phyloP scores from a whole-genome alignment of 2,329 filamentous ascomycete species.

The Capronia epimyces region DNA sequence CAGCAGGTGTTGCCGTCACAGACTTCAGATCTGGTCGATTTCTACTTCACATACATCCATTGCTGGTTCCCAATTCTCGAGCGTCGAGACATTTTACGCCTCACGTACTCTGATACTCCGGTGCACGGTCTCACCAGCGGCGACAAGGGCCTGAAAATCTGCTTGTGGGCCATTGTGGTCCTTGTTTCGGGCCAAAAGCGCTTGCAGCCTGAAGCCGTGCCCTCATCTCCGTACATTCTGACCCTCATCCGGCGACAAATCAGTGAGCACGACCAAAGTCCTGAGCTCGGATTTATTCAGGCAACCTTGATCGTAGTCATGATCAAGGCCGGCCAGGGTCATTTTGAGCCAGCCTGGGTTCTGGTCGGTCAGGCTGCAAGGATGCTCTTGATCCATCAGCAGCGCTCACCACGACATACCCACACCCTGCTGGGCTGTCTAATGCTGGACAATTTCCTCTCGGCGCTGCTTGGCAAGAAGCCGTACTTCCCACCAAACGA shows the following conservation, averaged over 20 bases:
- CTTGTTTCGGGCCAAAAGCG: constrained; percentile 36
- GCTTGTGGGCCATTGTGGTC: constrained; percentile 42
- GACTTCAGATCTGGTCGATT: constrained; percentile 49
- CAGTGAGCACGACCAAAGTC: constrained; percentile 8
- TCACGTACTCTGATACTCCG: constrained; percentile 33
- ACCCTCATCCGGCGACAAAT: neutral
- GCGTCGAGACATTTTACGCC: constrained; percentile 52
- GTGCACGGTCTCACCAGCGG: constrained; percentile 33
- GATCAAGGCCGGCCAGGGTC: constrained; percentile 45
- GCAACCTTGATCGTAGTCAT: constrained; percentile 43
- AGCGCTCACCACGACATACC: constrained; percentile 36
- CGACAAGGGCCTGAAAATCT: constrained; percentile 35
- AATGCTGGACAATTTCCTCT: constrained; percentile 48
- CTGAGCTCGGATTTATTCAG: constrained; percentile 42
- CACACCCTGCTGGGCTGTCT: constrained; percentile 47
- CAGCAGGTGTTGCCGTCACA: neutral
- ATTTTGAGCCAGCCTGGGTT: constrained; percentile 49
- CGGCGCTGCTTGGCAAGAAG: constrained; percentile 41
- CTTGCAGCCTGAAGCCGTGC: neutral
- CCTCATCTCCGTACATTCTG: neutral
- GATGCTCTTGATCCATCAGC: constrained; percentile 32
- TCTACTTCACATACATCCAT: constrained; percentile 54
- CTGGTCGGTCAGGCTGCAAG: constrained; percentile 49
- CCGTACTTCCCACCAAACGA: constrained; percentile 41
- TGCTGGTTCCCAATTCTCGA: constrained; percentile 54